Evolutionary conservation across 306 rosid species (phyloP).

Genomic region (Gillenia trifoliata): DNA sequence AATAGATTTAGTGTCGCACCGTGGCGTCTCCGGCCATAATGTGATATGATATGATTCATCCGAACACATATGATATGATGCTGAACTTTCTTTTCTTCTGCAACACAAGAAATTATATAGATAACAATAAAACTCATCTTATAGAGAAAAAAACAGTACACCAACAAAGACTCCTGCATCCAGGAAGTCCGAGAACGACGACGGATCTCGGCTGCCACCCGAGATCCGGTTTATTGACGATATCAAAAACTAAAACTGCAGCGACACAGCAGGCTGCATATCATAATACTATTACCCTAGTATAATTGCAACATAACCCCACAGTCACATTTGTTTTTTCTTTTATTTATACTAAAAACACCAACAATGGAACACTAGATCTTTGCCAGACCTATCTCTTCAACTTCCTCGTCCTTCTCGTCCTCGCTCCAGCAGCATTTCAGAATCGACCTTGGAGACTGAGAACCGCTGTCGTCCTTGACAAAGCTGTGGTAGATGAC

Average conservation of each 20-base stretch:
- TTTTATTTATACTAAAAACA: not conserved
- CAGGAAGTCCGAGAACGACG: not conserved
- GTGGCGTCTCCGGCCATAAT: too few relatives aligned
- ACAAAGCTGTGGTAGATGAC: constrained; percentile 45
- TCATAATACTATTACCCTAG: not conserved
- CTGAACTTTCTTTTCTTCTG: too few relatives aligned
- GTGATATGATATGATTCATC: too few relatives aligned
- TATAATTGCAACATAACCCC: constrained; percentile 30
- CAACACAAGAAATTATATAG: not conserved
- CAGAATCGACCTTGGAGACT: constrained; percentile 80
- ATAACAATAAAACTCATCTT: not conserved
- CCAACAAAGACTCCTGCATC: not conserved
- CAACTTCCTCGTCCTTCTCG: constrained; percentile 62
- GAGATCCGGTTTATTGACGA: not conserved
- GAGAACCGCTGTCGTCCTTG: constrained; percentile 22
- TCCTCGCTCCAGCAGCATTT: constrained; percentile 84
- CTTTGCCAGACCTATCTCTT: constrained; percentile 22
- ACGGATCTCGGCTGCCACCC: not conserved
- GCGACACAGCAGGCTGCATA: not conserved
- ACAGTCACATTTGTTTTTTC: not conserved
- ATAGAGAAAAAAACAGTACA: not conserved
- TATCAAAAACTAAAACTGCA: not conserved
- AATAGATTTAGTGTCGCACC: too few relatives aligned
- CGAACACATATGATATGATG: too few relatives aligned
- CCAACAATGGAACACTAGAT: constrained; percentile 1